phyloP scores from a whole-genome alignment of 2,329 filamentous ascomycete species.

The Penicillium sp. region DNA sequence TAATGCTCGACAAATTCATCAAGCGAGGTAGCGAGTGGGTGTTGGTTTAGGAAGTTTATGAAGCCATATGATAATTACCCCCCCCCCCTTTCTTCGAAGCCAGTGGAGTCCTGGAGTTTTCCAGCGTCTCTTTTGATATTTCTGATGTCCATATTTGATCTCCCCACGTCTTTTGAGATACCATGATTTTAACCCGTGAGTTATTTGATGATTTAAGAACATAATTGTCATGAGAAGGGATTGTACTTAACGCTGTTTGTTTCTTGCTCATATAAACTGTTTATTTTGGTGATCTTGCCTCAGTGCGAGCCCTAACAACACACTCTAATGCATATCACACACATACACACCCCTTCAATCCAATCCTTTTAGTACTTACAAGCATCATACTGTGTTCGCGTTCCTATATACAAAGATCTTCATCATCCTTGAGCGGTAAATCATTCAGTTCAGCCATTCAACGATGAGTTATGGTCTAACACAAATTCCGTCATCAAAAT shows the following conservation, averaged over 20 bases:
- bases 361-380: background rate
- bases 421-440: background rate
- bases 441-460: background rate
- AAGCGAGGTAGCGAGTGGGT: slow-evolving; percentile 98
- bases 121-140: slow-evolving; percentile 14
- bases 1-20: slow-evolving; percentile 93
- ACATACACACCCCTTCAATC: background rate
- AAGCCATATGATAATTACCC: slow-evolving; percentile 4
- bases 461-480: background rate
- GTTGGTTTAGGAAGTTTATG: slow-evolving; percentile 46
- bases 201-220: slow-evolving; percentile 26
- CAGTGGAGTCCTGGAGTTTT: background rate
- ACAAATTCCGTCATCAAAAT: background rate
- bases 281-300: background rate
- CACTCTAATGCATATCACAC: background rate
- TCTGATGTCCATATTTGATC: slow-evolving; percentile 24
- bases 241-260: slow-evolving; percentile 13
- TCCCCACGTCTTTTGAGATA: slow-evolving; percentile 26
- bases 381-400: background rate
- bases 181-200: slow-evolving; percentile 23
- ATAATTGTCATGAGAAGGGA: slow-evolving; percentile 23
- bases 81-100: background rate
- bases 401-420: background rate
- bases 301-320: background rate
- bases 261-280: slow-evolving; percentile 6